phyloP scores from a whole-genome alignment of 805 yeast species.

The Lipomyces anomalus region DNA sequence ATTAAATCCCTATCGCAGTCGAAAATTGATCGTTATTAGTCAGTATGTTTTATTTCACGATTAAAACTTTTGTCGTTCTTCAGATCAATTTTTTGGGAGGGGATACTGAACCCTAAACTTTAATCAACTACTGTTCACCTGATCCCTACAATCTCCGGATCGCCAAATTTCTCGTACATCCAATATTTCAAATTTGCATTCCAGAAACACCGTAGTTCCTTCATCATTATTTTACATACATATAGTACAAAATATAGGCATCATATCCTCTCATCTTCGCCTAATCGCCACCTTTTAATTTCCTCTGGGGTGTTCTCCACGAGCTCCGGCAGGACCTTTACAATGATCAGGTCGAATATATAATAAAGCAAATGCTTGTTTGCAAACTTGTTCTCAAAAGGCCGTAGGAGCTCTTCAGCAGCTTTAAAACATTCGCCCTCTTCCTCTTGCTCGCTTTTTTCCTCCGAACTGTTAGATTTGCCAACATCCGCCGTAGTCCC shows the following conservation, averaged over 20 bases:
- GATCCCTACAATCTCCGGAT: too few species aligned
- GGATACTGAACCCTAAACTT: too few species aligned
- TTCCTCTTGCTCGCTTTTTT: conserved; percentile 22
- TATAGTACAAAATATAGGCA: background rate
- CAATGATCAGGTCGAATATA: conserved; percentile 29
- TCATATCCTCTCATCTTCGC: conserved; percentile 21
- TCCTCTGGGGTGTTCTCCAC: conserved; percentile 27
- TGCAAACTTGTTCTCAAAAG: conserved; percentile 27
- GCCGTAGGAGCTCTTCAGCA: conserved; percentile 26
- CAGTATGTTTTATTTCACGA: too few species aligned
- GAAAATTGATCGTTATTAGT: too few species aligned
- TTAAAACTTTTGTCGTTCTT: too few species aligned
- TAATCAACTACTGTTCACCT: too few species aligned
- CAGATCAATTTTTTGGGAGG: too few species aligned
- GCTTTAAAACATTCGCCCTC: conserved; percentile 13
- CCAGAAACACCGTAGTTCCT: too few species aligned
- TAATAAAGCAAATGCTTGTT: conserved; percentile 31
- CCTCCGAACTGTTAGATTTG: conserved; percentile 11
- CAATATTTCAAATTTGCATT: too few species aligned
- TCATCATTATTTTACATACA: too few species aligned
- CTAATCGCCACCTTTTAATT: conserved; percentile 19
- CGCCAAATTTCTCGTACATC: too few species aligned
- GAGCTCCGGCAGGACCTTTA: conserved; percentile 29
- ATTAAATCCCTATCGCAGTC: too few species aligned
- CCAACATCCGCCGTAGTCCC: background rate